Percentiles rank a stretch among this genome's conserved stretches.
These are phyloP conservation scores for Rhododendron molle DNA, from an alignment of 148 eudicot species.

Conservation along the genomic window DNA sequence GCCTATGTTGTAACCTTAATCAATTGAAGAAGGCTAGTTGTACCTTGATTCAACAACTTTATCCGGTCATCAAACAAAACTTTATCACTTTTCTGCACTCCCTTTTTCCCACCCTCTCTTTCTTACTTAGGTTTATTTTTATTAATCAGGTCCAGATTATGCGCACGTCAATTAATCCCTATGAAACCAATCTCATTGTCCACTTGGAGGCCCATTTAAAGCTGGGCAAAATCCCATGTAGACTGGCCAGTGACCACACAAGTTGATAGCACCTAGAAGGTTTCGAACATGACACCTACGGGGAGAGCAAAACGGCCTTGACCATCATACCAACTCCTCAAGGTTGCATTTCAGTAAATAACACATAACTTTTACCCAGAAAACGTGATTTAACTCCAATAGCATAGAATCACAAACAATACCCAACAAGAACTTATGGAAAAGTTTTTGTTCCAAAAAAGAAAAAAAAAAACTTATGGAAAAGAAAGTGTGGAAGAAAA, in stretches of 20 bases:
- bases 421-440: background rate
- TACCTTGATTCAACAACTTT: background rate
- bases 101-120: background rate
- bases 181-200: background rate
- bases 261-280: background rate
- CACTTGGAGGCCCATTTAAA: background rate
- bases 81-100: background rate
- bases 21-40: background rate
- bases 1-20: background rate
- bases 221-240: background rate
- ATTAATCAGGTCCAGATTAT: too few species aligned
- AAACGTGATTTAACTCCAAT: background rate
- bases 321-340: background rate
- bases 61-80: background rate
- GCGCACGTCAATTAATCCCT: background rate
- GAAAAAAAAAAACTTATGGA: too few species aligned
- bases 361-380: background rate
- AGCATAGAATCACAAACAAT: background rate
- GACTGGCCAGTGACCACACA: background rate
- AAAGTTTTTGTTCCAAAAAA: too few species aligned
- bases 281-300: background rate
- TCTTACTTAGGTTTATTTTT: too few species aligned
- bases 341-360: background rate
- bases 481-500: too few species aligned
- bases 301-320: background rate